These are phyloP conservation scores for Aspergillus sclerotiicarbonarius DNA, from an alignment of 495 filamentous ascomycete genomes.

Conservation along the genomic window DNA sequence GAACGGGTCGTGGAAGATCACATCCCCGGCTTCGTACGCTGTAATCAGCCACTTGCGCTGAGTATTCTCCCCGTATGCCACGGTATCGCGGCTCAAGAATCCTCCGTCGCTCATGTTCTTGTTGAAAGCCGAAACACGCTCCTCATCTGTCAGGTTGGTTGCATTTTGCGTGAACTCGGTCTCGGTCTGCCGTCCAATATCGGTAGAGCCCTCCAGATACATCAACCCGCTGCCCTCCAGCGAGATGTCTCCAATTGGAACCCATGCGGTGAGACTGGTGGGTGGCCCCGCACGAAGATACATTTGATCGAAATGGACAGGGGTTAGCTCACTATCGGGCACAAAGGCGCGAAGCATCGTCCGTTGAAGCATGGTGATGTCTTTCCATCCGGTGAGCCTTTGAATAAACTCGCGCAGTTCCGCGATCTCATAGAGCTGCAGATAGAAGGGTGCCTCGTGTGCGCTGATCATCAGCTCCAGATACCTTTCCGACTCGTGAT, in stretches of 20 bases:
- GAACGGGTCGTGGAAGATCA: conserved; percentile 55
- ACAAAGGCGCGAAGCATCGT: conserved; percentile 48
- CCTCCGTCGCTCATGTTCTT: conserved; percentile 8
- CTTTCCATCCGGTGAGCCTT: conserved; percentile 41
- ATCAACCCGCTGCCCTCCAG: conserved; percentile 48
- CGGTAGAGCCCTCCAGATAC: conserved; percentile 39
- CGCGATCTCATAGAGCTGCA: conserved; percentile 41
- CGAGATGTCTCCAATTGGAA: conserved; percentile 46
- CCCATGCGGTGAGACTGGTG: conserved; percentile 48
- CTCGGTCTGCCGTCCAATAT: conserved; percentile 32
- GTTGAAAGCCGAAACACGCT: conserved; percentile 20
- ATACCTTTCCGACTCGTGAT: conserved; percentile 17
- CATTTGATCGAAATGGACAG: conserved; percentile 51
- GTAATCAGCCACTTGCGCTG: conserved; percentile 14
- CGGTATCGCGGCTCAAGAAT: conserved; percentile 17
- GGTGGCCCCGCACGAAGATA: conserved; percentile 47
- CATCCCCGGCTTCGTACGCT: conserved; percentile 53
- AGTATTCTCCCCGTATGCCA: conserved; percentile 5
- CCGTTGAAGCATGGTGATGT: conserved; percentile 35
- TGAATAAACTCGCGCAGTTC: conserved; percentile 42
- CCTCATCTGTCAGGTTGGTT: conserved; percentile 31
- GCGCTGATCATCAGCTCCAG: conserved; percentile 19
- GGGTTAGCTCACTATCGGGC: conserved; percentile 49
- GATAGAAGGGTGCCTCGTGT: conserved; percentile 25
- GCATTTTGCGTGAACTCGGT: conserved; percentile 34